phyloP scores from a whole-genome alignment of 2,329 filamentous ascomycete genomes.

The Hypomyces rosellus region DNA sequence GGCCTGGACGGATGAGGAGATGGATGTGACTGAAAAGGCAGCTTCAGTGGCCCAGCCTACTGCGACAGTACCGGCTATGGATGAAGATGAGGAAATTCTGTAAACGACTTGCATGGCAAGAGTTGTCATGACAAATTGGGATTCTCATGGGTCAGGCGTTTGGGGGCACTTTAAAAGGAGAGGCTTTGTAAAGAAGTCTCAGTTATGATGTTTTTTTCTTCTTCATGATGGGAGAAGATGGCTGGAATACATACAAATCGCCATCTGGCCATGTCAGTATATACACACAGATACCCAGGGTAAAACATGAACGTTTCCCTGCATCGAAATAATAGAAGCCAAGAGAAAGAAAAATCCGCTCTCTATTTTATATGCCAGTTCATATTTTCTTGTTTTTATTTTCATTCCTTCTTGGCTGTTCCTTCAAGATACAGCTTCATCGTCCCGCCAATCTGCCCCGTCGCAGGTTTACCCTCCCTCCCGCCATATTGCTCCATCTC shows the following conservation, averaged over 20 bases:
- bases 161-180: not conserved
- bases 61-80: slow-evolving; percentile 12
- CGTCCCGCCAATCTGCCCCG: slow-evolving; percentile 39
- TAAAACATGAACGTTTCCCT: no score
- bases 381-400: not conserved
- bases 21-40: slow-evolving; percentile 22
- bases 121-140: no score
- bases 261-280: slow-evolving; percentile 13
- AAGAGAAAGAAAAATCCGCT: no score
- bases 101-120: slow-evolving; percentile 15
- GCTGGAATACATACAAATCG: slow-evolving; percentile 13
- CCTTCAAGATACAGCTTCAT: slow-evolving; percentile 39
- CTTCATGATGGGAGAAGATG: not conserved
- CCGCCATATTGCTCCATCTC: slow-evolving; percentile 28
- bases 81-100: slow-evolving; percentile 29
- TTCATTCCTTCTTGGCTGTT: slow-evolving; percentile 12
- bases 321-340: no score
- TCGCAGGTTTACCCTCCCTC: slow-evolving; percentile 38
- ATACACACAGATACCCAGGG: slow-evolving; percentile 11
- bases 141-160: not conserved
- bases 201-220: not conserved
- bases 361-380: not conserved
- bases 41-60: not conserved
- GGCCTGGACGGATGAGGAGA: slow-evolving; percentile 30
- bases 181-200: no score